These are phyloP conservation scores for Penicillium sp. DNA, from an alignment of 2,329 filamentous ascomycete species.

Conservation along the genomic window DNA sequence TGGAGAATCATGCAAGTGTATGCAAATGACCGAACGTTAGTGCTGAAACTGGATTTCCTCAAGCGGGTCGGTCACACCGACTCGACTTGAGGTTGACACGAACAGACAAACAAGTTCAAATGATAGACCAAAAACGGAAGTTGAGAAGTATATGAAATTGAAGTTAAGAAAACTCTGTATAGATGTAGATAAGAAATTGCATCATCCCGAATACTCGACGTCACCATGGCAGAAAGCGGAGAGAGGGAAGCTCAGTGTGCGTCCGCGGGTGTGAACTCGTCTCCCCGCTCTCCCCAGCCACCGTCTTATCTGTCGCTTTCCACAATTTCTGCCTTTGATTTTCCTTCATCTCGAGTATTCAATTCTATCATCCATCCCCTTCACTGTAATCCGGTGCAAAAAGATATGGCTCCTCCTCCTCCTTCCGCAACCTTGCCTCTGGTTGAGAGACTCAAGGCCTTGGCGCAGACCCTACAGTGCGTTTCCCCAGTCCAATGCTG, in stretches of 20 bases:
- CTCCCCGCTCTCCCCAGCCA: slow-evolving; percentile 12
- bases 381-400: slow-evolving; percentile 2
- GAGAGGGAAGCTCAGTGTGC: slow-evolving; percentile 13
- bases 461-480: slow-evolving; percentile 88
- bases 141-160: not conserved
- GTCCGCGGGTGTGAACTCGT: slow-evolving; percentile 2
- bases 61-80: slow-evolving; percentile 12
- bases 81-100: not conserved
- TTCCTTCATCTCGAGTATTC: not conserved
- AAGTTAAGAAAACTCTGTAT: not conserved
- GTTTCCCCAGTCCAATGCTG: slow-evolving; percentile 47
- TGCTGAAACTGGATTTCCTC: slow-evolving; percentile 4
- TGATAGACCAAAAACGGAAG: not conserved
- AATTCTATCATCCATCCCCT: slow-evolving; percentile 9
- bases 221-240: slow-evolving; percentile 24
- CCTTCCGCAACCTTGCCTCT: slow-evolving; percentile 65
- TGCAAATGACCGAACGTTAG: slow-evolving; percentile 6
- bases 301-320: slow-evolving; percentile 10
- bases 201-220: slow-evolving; percentile 22
- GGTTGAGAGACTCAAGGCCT: slow-evolving; percentile 69
- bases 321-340: slow-evolving; percentile 6
- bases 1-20: slow-evolving; percentile 2
- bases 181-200: slow-evolving; percentile 6
- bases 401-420: slow-evolving; percentile 70
- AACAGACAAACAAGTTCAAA: not conserved